These are phyloP conservation scores for Acacia confusa DNA, from an alignment of 306 rosid genomes.

Conservation along the genomic window DNA sequence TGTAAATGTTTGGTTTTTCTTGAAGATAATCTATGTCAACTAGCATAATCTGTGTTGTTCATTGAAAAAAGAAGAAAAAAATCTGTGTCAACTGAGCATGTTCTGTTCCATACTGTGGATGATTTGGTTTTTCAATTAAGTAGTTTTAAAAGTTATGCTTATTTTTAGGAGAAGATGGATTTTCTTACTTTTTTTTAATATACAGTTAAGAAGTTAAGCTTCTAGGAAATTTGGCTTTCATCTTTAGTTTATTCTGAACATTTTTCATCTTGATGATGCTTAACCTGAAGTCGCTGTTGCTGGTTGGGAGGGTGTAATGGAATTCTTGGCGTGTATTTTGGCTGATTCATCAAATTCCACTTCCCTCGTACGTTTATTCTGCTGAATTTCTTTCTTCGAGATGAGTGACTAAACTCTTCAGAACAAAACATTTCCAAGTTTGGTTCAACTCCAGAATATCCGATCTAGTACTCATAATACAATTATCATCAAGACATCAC, in stretches of 20 bases:
- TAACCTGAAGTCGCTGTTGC: not conserved
- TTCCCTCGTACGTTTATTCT: not conserved
- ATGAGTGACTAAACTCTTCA: not conserved
- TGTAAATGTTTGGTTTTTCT: slow-evolving; percentile 1
- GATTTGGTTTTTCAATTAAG: not conserved
- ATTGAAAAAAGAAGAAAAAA: not conserved
- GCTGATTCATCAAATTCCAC: slow-evolving; percentile 8
- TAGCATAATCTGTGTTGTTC: slow-evolving; percentile 6
- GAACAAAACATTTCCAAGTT: not conserved
- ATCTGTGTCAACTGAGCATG: not conserved
- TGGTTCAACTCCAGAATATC: not conserved
- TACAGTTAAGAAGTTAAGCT: not conserved
- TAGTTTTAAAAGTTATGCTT: slow-evolving; percentile 1
- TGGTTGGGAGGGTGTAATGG: not conserved
- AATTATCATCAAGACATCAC: not conserved
- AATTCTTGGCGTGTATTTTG: not conserved
- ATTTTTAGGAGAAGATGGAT: not conserved
- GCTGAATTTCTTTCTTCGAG: not conserved
- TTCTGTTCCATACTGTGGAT: slow-evolving; percentile 13
- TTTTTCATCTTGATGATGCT: slow-evolving; percentile 20
- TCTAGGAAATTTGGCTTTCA: not conserved
- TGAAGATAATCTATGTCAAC: not conserved
- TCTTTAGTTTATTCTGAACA: not conserved
- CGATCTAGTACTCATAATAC: not conserved
- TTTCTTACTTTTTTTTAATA: not conserved